Conservation (phyloP, 306 rosid genomes). For the Notholithocarpus densiflorus region DNA sequence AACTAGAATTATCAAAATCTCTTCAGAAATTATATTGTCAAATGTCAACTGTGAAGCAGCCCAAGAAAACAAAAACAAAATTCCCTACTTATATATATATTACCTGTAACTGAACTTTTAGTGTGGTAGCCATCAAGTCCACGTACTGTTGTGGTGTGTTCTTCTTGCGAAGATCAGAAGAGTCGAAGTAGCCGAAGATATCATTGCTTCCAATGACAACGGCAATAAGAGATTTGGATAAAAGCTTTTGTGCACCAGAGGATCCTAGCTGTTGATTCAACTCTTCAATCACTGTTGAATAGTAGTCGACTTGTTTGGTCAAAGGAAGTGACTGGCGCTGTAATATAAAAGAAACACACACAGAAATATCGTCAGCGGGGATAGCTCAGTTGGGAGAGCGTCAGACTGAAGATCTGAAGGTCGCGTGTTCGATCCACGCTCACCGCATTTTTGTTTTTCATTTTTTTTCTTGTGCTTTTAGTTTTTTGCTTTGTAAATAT, state of each 20-base stretch:
- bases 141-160: conserved; percentile 47
- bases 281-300: conserved; percentile 25
- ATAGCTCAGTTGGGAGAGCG: conserved; percentile 37
- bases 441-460: not conserved
- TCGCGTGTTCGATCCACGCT: conserved; percentile 31
- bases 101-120: conserved; percentile 60
- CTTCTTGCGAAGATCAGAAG: conserved; percentile 28
- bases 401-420: conserved; percentile 37
- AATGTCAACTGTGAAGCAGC: too few relatives aligned
- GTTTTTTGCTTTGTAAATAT: not conserved
- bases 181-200: conserved; percentile 49
- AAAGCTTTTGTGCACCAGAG: conserved; percentile 28
- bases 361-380: conserved; percentile 1
- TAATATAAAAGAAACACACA: not conserved
- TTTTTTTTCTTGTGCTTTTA: not conserved
- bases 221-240: conserved; percentile 56
- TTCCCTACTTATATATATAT: not conserved
- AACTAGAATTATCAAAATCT: not conserved
- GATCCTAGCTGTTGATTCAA: conserved; percentile 34
- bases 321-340: conserved; percentile 49
- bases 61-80: not conserved
- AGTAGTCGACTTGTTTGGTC: conserved; percentile 52
- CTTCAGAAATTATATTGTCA: not conserved
- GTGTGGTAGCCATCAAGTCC: conserved; percentile 42
- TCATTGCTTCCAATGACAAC: conserved; percentile 85